A percentile compares a stretch with the other conserved stretches of the same genome.
These are phyloP conservation scores for Lotus japonicus DNA, from an alignment of 306 rosid species.

Conservation along the genomic window DNA sequence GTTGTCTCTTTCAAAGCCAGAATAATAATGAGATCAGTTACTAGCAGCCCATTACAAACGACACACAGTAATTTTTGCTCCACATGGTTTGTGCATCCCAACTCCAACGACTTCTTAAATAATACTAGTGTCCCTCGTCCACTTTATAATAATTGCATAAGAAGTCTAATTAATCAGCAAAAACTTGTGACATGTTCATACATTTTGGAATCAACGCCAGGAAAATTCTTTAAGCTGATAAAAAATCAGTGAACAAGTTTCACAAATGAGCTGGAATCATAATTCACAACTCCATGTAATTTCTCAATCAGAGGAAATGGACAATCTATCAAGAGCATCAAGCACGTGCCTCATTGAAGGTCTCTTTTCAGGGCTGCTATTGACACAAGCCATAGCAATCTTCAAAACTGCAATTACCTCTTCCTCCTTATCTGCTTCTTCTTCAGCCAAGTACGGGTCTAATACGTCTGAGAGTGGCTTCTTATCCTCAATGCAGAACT, in stretches of 20 bases:
- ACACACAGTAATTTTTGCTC: conserved; percentile 42
- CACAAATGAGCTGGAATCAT: conserved; percentile 29
- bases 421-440: conserved; percentile 71
- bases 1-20: too few species aligned
- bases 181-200: background rate
- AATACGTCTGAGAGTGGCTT: conserved; percentile 77
- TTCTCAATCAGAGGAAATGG: conserved; percentile 46
- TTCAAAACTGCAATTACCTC: conserved; percentile 78
- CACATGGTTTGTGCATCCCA: conserved; percentile 28
- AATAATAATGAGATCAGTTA: background rate
- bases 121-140: too few species aligned
- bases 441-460: conserved; percentile 66
- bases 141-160: too few species aligned
- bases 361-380: conserved; percentile 78
- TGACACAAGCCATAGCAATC: conserved; percentile 90
- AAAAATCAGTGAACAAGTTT: background rate
- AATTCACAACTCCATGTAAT: conserved; percentile 10
- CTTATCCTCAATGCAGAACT: conserved; percentile 90
- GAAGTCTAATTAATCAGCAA: background rate
- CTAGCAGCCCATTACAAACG: conserved; percentile 10
- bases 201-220: background rate
- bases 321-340: conserved; percentile 72
- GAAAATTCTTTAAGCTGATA: too few species aligned
- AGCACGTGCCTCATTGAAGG: conserved; percentile 82
- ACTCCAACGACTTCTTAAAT: conserved; percentile 5